Evolutionary conservation across 805 yeast genomes (phyloP).

Genomic region (Monosporozyma unispora): DNA sequence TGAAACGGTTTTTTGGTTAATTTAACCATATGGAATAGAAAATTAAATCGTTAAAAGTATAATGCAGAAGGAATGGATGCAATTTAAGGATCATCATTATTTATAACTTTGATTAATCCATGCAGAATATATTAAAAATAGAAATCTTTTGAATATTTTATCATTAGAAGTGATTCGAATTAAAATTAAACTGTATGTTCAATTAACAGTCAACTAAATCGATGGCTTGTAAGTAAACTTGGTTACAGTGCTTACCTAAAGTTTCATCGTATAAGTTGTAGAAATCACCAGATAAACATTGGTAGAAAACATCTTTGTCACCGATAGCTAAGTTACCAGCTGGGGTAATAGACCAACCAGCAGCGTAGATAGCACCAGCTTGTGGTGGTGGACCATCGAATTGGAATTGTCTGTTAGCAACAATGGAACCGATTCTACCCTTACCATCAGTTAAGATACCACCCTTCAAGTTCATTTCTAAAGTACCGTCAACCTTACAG

Average conservation of each 20-base stretch:
- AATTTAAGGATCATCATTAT: background rate
- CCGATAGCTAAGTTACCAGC: constrained; percentile 60
- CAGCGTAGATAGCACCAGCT: constrained; percentile 65
- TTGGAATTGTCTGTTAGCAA: constrained; percentile 78
- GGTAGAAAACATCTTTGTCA: constrained; percentile 52
- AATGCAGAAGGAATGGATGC: constrained; percentile 10
- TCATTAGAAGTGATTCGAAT: background rate
- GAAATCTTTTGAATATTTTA: background rate
- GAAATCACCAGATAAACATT: constrained; percentile 68
- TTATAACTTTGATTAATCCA: background rate
- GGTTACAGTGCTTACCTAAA: constrained; percentile 52
- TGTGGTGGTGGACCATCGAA: constrained; percentile 84
- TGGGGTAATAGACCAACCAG: constrained; percentile 51
- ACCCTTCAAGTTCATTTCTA: constrained; percentile 44
- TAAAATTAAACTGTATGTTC: background rate
- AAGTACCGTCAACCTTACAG: constrained; percentile 41
- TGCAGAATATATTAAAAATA: constrained; percentile 3
- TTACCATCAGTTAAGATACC: constrained; percentile 46
- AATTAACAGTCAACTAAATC: constrained; percentile 49
- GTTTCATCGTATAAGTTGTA: constrained; percentile 67
- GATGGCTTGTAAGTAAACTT: constrained; percentile 52
- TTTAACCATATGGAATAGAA: background rate
- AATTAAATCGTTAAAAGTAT: background rate
- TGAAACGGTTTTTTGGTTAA: background rate
- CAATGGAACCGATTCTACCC: constrained; percentile 71